Conservation (phyloP, 805 yeast species). For the Phaffomyces antillensis region DNA sequence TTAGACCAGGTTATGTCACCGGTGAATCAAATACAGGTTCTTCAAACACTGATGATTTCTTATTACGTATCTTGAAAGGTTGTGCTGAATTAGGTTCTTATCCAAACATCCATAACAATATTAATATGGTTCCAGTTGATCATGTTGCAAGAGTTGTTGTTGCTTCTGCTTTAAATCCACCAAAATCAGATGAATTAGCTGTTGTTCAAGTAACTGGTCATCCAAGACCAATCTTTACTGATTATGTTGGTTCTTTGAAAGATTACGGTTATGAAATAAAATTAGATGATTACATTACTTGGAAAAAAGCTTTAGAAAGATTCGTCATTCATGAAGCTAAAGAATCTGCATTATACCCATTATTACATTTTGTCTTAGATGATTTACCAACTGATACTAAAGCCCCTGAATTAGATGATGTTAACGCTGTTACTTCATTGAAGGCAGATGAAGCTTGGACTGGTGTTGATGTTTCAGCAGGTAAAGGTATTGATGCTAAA, state of each 20-base stretch:
- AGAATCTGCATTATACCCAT: slow-evolving; percentile 86
- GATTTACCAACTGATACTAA: slow-evolving; percentile 84
- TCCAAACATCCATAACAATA: slow-evolving; percentile 82
- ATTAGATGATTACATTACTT: slow-evolving; percentile 59
- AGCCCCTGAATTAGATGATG: slow-evolving; percentile 93
- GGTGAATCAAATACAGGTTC: slow-evolving; percentile 83
- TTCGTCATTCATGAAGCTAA: slow-evolving; percentile 67
- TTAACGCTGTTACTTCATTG: slow-evolving; percentile 70
- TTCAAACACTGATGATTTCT: slow-evolving; percentile 93
- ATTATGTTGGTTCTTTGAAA: slow-evolving; percentile 59
- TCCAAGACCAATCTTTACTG: slow-evolving; percentile 79
- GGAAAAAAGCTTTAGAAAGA: slow-evolving; percentile 73
- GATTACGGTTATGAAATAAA: slow-evolving; percentile 67
- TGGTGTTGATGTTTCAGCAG: slow-evolving; percentile 59
- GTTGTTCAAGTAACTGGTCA: slow-evolving; percentile 98
- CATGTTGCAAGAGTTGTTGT: slow-evolving; percentile 92
- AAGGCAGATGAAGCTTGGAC: slow-evolving; percentile 53
- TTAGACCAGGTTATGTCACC: slow-evolving; percentile 94
- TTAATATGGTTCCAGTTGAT: slow-evolving; percentile 96
- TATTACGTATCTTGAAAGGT: slow-evolving; percentile 91
- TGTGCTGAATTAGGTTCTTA: slow-evolving; percentile 78
- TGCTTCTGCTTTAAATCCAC: slow-evolving; percentile 77
- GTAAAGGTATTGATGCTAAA: slow-evolving; percentile 64
- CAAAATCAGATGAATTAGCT: slow-evolving; percentile 40
- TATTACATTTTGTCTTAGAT: slow-evolving; percentile 89